These are phyloP conservation scores for Dipteronia sinensis DNA, from an alignment of 345 rosid species.

Conservation along the genomic window DNA sequence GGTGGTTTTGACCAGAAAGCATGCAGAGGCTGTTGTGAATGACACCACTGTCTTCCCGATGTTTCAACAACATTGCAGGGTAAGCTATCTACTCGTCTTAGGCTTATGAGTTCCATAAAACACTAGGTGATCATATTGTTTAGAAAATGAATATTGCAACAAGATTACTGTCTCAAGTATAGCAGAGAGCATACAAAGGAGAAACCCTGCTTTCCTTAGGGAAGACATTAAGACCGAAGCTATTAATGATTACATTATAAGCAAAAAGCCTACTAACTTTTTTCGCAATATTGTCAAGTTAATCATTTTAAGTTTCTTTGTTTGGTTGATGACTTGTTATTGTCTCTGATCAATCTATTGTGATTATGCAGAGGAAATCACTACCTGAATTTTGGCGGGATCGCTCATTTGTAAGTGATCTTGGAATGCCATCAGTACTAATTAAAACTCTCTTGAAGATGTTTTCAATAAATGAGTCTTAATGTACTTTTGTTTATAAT, in stretches of 20 bases:
- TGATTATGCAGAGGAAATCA: slow-evolving; percentile 70
- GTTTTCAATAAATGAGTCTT: slow-evolving; percentile 11
- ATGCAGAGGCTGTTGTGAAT: slow-evolving; percentile 80
- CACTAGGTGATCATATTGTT: not conserved
- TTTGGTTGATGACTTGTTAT: slow-evolving; percentile 11
- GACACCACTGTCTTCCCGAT: slow-evolving; percentile 77
- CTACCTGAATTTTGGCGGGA: slow-evolving; percentile 97
- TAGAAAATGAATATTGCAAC: not conserved
- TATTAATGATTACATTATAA: not conserved
- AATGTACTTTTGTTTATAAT: slow-evolving; percentile 12
- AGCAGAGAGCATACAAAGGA: not conserved
- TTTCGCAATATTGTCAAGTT: not conserved
- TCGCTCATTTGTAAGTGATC: slow-evolving; percentile 65
- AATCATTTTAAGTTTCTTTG: not conserved
- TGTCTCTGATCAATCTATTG: slow-evolving; percentile 8
- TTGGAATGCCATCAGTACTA: not conserved
- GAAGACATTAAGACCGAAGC: not conserved
- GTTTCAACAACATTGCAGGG: slow-evolving; percentile 94
- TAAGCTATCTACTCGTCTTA: slow-evolving; percentile 44
- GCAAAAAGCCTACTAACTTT: not conserved
- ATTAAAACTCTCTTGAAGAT: not conserved
- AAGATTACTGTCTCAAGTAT: not conserved
- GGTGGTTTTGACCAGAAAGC: slow-evolving; percentile 87
- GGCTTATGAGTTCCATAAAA: slow-evolving; percentile 7
- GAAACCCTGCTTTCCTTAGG: not conserved